Evolutionary conservation across 2,329 filamentous ascomycete species (phyloP).

Genomic region (Allantophomopsis lycopodina): DNA sequence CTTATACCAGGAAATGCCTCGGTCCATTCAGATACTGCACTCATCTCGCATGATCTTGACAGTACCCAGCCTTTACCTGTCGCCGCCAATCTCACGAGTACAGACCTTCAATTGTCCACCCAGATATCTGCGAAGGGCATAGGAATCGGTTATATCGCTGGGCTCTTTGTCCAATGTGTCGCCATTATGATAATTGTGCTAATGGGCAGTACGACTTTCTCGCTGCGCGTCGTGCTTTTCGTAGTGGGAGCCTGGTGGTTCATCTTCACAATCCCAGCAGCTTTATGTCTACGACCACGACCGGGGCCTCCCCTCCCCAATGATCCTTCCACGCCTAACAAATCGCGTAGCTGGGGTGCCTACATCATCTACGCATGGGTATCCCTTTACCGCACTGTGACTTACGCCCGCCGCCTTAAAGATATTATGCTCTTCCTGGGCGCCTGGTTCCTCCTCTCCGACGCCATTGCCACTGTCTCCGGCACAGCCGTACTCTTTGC

Average conservation of each 20-base stretch:
- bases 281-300: conserved; percentile 74
- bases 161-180: conserved; percentile 69
- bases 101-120: conserved; percentile 71
- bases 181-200: conserved; percentile 64
- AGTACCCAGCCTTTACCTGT: conserved; percentile 17
- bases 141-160: conserved; percentile 84
- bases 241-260: conserved; percentile 89
- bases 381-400: conserved; percentile 67
- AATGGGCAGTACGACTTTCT: conserved; percentile 68
- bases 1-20: neutral
- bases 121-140: conserved; percentile 87
- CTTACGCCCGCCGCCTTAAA: conserved; percentile 56
- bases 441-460: conserved; percentile 90
- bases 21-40: conserved; percentile 28
- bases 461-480: conserved; percentile 87
- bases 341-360: conserved; percentile 40
- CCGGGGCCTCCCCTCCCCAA: conserved; percentile 66
- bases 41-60: conserved; percentile 21
- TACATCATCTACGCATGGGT: conserved; percentile 81
- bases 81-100: conserved; percentile 35
- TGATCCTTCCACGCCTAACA: conserved; percentile 9
- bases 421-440: conserved; percentile 70
- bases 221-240: conserved; percentile 76
- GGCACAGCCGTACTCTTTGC: conserved; percentile 93
- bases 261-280: conserved; percentile 76